phyloP scores from a whole-genome alignment of 139 green algal genomes.

The Diplosphaera chodatii region DNA sequence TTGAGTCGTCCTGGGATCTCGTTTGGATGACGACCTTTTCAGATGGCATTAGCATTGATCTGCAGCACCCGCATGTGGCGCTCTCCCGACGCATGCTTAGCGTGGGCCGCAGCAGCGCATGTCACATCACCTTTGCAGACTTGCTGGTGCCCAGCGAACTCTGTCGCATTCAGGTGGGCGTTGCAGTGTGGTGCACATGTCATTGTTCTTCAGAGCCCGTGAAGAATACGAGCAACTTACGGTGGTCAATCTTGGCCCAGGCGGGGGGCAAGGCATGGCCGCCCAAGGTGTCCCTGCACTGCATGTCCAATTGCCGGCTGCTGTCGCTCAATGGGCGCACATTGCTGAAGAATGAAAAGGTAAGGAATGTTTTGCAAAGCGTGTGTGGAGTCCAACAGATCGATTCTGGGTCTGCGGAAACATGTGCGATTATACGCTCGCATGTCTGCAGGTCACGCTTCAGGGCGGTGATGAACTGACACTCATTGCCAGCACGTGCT shows the following conservation, averaged over 20 bases:
- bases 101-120: not conserved
- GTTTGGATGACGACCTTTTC: too few species aligned
- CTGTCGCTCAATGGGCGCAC: not conserved
- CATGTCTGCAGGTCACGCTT: not conserved
- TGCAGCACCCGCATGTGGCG: not conserved
- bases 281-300: not conserved
- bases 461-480: slow-evolving; percentile 2
- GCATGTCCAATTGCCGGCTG: not conserved
- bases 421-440: too few species aligned
- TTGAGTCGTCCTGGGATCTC: too few species aligned
- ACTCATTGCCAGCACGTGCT: not conserved
- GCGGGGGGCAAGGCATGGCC: too few species aligned
- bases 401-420: too few species aligned
- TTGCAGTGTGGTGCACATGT: too few species aligned
- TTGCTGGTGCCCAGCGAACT: not conserved
- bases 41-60: not conserved
- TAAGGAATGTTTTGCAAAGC: too few species aligned
- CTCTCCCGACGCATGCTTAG: not conserved
- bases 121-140: not conserved
- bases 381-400: too few species aligned
- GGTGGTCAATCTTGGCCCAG: too few species aligned
- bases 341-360: not conserved
- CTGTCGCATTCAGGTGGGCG: not conserved
- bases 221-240: too few species aligned
- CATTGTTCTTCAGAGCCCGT: too few species aligned